phyloP scores from a whole-genome alignment of 805 yeast genomes.

The Starmerella cellae region DNA sequence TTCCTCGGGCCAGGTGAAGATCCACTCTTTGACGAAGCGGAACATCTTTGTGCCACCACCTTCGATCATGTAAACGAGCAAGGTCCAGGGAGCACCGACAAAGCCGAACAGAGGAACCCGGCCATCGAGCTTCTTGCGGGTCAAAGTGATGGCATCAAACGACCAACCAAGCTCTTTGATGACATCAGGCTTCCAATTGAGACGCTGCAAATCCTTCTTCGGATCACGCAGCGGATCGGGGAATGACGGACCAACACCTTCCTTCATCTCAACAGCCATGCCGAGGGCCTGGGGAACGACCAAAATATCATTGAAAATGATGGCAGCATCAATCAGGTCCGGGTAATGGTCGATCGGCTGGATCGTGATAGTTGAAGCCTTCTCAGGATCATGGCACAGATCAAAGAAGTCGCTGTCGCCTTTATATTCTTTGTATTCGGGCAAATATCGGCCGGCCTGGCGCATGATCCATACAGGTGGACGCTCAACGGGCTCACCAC shows the following conservation, averaged over 20 bases:
- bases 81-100: conserved; percentile 97
- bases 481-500: conserved; percentile 80
- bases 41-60: conserved; percentile 92
- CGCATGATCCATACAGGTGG: conserved; percentile 61
- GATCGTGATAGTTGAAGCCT: conserved; percentile 85
- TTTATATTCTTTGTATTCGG: conserved; percentile 84
- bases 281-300: conserved; percentile 99
- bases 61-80: conserved; percentile 92
- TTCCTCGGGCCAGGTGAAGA: conserved; percentile 63
- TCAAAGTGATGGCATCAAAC: conserved; percentile 77
- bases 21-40: conserved; percentile 84
- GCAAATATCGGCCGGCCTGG: conserved; percentile 30
- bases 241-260: conserved; percentile 88
- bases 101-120: conserved; percentile 90
- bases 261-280: conserved; percentile 83
- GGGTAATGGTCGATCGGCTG: conserved; percentile 87
- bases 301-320: conserved; percentile 85
- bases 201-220: conserved; percentile 39
- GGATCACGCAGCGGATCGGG: conserved; percentile 73
- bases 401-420: conserved; percentile 81
- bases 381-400: conserved; percentile 87
- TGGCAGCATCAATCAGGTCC: conserved; percentile 90
- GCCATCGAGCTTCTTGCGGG: conserved; percentile 76
- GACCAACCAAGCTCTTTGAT: conserved; percentile 82
- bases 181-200: conserved; percentile 51